phyloP scores from a whole-genome alignment of 495 filamentous ascomycete genomes.

The Entonaema liquescens region DNA sequence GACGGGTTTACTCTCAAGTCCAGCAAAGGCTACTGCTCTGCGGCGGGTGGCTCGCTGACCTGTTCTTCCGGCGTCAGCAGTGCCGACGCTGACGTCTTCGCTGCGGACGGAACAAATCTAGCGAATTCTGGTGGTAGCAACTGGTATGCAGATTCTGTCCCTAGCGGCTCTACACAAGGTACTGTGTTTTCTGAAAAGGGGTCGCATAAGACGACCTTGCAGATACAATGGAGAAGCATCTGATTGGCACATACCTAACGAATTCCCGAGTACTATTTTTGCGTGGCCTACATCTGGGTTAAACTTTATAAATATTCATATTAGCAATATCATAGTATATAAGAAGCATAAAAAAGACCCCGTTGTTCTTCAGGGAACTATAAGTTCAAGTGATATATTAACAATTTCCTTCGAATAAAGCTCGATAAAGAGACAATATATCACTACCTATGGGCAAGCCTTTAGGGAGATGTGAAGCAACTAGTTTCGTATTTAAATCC shows the following conservation, averaged over 20 bases:
- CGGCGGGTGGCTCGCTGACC: slow-evolving; percentile 57
- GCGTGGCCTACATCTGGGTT: no score
- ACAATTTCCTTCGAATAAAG: no score
- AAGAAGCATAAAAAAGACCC: no score
- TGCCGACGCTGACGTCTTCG: slow-evolving; percentile 52
- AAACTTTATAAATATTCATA: no score
- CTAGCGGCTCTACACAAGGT: slow-evolving; percentile 58
- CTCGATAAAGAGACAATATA: no score
- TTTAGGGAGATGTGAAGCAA: no score
- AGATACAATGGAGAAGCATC: slow-evolving; percentile 35
- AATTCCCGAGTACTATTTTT: no score
- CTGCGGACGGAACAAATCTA: slow-evolving; percentile 46
- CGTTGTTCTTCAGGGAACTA: no score
- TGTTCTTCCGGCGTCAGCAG: slow-evolving; percentile 58
- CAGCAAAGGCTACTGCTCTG: slow-evolving; percentile 66
- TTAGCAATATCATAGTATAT: no score
- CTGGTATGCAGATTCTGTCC: slow-evolving; percentile 67
- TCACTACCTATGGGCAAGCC: no score
- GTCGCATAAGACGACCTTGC: slow-evolving; percentile 29
- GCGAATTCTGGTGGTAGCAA: slow-evolving; percentile 58
- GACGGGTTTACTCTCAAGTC: slow-evolving; percentile 67
- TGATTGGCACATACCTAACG: not conserved
- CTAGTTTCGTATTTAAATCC: not conserved
- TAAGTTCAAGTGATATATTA: no score
- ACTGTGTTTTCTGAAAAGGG: slow-evolving; percentile 46